These are phyloP conservation scores for Torulaspora franciscae DNA, from an alignment of 805 yeast genomes.

Conservation along the genomic window DNA sequence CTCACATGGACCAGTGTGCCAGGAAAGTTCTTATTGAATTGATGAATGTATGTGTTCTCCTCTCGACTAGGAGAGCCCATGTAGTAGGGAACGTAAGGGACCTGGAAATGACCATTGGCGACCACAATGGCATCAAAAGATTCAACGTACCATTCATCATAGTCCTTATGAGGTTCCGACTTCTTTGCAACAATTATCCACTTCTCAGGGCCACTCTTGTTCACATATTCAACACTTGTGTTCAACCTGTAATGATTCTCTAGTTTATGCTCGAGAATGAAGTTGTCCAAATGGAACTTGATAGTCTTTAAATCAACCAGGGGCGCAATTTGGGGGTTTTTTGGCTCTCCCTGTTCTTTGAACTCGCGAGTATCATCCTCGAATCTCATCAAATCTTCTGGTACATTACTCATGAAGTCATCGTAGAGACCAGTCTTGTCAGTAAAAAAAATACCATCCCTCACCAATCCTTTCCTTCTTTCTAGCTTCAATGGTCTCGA, in stretches of 20 bases:
- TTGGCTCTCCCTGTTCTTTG: not conserved
- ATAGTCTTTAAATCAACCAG: conserved; percentile 12
- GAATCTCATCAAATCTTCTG: conserved; percentile 18
- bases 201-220: conserved; percentile 25
- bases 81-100: conserved; percentile 38
- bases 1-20: conserved; percentile 47
- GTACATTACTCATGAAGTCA: conserved; percentile 17
- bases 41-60: conserved; percentile 13
- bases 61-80: conserved; percentile 14
- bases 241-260: conserved; percentile 9
- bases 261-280: conserved; percentile 8
- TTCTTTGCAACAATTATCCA: conserved; percentile 33
- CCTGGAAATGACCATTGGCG: conserved; percentile 41
- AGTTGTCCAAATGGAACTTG: conserved; percentile 6
- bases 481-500: conserved; percentile 13
- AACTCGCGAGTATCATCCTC: conserved; percentile 5
- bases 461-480: conserved; percentile 3
- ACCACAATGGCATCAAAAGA: conserved; percentile 39
- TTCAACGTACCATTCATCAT: conserved; percentile 40
- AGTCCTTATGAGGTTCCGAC: conserved; percentile 19
- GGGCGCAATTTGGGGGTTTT: conserved; percentile 13
- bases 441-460: conserved; percentile 17
- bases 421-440: conserved; percentile 19
- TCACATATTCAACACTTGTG: conserved; percentile 20
- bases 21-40: conserved; percentile 24